Conservation (phyloP, 192 early-diverging fungal species). For the Rhizophagus sp. region DNA sequence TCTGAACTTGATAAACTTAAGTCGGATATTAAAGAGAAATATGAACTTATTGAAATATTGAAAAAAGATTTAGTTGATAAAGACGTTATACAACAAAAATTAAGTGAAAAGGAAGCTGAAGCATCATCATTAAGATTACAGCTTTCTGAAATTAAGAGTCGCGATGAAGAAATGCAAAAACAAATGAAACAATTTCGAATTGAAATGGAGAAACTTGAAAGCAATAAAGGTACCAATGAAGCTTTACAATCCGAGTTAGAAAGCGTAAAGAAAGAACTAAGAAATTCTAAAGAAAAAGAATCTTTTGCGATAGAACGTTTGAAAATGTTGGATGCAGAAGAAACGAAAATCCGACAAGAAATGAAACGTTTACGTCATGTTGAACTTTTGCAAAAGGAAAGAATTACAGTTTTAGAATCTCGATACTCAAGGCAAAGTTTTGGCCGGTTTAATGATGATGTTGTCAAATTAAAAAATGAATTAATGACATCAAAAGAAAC, state of each 20-base stretch:
- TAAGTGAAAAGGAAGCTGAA: conserved; percentile 11
- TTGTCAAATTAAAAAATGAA: background rate
- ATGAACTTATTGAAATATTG: conserved; percentile 21
- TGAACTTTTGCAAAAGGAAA: conserved; percentile 14
- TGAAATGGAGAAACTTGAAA: background rate
- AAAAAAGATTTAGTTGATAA: conserved; percentile 19
- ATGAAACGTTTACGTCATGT: background rate
- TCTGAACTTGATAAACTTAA: background rate
- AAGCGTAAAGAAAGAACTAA: background rate
- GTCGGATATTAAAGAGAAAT: conserved; percentile 13
- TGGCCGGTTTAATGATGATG: background rate
- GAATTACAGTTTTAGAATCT: conserved; percentile 6
- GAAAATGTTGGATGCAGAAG: background rate
- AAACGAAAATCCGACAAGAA: conserved; percentile 8
- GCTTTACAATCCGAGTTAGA: background rate
- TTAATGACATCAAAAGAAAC: background rate
- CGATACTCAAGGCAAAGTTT: background rate
- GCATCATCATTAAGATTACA: background rate
- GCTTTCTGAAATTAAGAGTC: background rate
- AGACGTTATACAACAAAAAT: conserved; percentile 16
- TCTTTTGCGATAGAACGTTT: background rate
- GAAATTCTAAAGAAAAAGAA: background rate
- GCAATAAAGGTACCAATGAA: background rate
- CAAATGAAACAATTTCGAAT: conserved; percentile 6
- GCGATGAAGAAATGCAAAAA: conserved; percentile 3